These are phyloP conservation scores for Malus hybrid DNA, from an alignment of 331 rosid genomes.

Conservation along the genomic window DNA sequence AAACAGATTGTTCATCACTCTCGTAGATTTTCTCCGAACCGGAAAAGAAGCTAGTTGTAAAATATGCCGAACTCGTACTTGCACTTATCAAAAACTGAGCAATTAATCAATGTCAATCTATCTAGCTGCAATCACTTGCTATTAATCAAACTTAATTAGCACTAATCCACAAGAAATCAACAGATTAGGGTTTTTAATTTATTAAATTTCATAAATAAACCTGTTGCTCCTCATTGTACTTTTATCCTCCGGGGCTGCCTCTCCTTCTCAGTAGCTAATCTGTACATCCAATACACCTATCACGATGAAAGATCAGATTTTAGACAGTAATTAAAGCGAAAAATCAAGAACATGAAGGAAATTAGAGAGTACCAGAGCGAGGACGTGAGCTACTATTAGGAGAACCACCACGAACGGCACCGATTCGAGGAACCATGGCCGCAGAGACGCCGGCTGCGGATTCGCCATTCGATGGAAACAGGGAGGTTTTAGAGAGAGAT, in stretches of 20 bases:
- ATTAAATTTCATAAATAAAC: not conserved
- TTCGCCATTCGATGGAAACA: conserved; percentile 36
- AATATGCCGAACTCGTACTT: not conserved
- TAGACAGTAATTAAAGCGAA: not conserved
- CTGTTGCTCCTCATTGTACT: conserved; percentile 42
- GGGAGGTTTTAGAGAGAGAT: not conserved
- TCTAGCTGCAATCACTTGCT: not conserved
- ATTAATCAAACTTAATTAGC: not conserved
- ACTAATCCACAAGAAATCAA: conserved; percentile 8
- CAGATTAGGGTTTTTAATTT: conserved; percentile 33
- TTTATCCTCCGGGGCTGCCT: conserved; percentile 63
- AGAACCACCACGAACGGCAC: conserved; percentile 50
- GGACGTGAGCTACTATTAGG: conserved; percentile 73
- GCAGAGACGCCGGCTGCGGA: conserved; percentile 32
- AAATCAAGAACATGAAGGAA: not conserved
- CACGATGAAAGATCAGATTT: not conserved
- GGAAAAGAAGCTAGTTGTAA: not conserved
- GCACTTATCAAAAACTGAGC: no score
- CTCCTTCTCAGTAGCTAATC: conserved; percentile 69
- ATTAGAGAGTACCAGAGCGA: conserved; percentile 60
- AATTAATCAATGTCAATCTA: not conserved
- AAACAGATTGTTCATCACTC: not conserved
- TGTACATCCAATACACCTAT: conserved; percentile 80
- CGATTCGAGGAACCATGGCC: conserved; percentile 66
- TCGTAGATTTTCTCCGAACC: not conserved